A percentile compares a stretch with the other conserved stretches of the same genome.
Conservation (phyloP, 176 grass and related monocot genomes). For the Triticum turgidum region DNA sequence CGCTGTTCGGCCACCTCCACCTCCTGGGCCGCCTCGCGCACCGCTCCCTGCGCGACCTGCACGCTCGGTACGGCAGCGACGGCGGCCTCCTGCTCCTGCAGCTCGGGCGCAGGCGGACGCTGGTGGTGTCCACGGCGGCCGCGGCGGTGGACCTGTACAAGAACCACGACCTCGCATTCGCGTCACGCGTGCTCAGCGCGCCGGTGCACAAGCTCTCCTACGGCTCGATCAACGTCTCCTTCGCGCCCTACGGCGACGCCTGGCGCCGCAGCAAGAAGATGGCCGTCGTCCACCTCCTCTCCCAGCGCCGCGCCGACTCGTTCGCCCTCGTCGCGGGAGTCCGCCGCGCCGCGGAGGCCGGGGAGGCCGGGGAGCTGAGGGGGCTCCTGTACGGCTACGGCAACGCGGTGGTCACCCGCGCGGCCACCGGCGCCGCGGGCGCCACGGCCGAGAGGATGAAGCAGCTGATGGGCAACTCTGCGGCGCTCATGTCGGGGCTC, state of each 20-base stretch:
- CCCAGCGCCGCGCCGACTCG: slow-evolving; percentile 19
- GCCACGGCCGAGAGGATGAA: slow-evolving; percentile 4
- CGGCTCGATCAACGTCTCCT: slow-evolving; percentile 33
- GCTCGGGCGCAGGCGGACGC: not conserved
- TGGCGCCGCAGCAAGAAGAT: slow-evolving; percentile 51
- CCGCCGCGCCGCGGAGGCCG: not conserved
- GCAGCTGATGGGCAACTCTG: slow-evolving; percentile 23
- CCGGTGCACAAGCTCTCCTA: not conserved
- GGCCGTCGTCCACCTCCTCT: slow-evolving; percentile 40
- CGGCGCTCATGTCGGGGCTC: slow-evolving; percentile 29
- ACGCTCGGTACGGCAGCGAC: slow-evolving; percentile 23
- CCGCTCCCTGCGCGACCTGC: slow-evolving; percentile 35
- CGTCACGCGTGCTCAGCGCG: slow-evolving; percentile 22
- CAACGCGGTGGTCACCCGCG: slow-evolving; percentile 35
- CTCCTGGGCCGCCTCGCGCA: slow-evolving; percentile 16
- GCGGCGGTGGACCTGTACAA: slow-evolving; percentile 39
- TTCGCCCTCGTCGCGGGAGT: not conserved
- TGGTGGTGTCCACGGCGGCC: slow-evolving; percentile 39
- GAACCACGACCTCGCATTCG: slow-evolving; percentile 44
- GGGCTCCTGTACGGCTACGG: slow-evolving; percentile 44
- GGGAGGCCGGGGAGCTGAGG: slow-evolving; percentile 24
- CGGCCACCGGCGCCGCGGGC: slow-evolving; percentile 5
- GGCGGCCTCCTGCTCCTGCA: slow-evolving; percentile 31
- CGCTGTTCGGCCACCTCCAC: not conserved
- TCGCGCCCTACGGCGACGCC: slow-evolving; percentile 33